These are phyloP conservation scores for Termitomyces eurrhizus DNA, from an alignment of 768 basidiomycete species.

Conservation along the genomic window DNA sequence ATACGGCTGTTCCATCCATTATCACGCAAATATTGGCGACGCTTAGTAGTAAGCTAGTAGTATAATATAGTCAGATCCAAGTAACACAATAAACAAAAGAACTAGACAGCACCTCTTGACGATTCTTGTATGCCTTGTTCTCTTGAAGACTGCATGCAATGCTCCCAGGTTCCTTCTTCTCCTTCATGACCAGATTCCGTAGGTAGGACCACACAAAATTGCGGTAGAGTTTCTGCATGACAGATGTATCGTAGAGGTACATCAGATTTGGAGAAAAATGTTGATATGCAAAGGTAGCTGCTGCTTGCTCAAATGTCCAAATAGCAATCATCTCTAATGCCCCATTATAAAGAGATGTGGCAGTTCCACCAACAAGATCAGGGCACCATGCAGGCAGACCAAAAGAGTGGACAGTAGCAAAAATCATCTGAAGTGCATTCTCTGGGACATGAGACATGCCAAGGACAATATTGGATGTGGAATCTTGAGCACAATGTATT, in stretches of 20 bases:
- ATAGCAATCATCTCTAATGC: too few relatives aligned
- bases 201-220: not conserved
- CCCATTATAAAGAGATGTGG: too few relatives aligned
- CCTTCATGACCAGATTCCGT: not conserved
- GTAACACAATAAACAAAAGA: not conserved
- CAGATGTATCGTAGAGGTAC: not conserved
- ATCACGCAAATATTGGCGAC: not conserved
- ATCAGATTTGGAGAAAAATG: not conserved
- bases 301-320: too few relatives aligned
- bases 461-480: too few relatives aligned
- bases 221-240: not conserved
- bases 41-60: not conserved
- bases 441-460: too few relatives aligned
- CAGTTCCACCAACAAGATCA: too few relatives aligned
- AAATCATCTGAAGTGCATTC: not conserved
- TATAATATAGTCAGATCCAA: too few relatives aligned
- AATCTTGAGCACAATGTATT: not conserved
- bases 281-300: not conserved
- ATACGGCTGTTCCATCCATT: not conserved
- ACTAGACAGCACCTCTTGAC: not conserved
- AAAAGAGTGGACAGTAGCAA: constrained; percentile 1
- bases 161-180: not conserved
- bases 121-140: constrained; percentile 2
- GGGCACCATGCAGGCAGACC: not conserved
- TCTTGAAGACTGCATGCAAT: not conserved